Evolutionary conservation across 202 grass and related monocot species (phyloP), one percentile per base, ranked within the genome.

Genomic region (Panicum virgatum): DNA sequence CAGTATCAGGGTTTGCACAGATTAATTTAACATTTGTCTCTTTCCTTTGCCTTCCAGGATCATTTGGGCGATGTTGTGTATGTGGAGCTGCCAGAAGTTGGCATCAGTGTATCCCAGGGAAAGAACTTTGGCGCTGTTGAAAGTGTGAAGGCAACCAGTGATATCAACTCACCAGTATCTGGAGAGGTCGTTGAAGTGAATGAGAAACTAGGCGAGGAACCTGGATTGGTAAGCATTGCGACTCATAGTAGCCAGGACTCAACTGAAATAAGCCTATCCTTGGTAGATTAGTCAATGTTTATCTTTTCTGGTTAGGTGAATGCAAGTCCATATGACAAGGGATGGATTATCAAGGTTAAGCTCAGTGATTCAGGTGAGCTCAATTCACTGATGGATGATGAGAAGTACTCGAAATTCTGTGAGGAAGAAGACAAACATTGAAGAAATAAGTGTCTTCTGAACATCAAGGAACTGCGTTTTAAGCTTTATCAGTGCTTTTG

Each of bases 21-120:
- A n/a, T n/a, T n/a, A n/a, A n/a, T n/a, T n/a, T n/a, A n/a, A n/a
- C n/a, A n/a, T n/a, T n/a, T n/a, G n/a, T n/a, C n/a, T n/a, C n/a
- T n/a, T n/a, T n/a, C n/a, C n/a, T 30, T 30, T 30, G 29, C 29
- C 2, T 30, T 30, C 29, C 29, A 30, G 95, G 86, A 97, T 45
- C 95, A 97, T 76, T 89, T 97, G 82, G 95, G 95, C 42, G 95
- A 97, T 82, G 95, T 97, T 80, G 95, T 97, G 39, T 97, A 88
- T 77, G 95, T 92, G 76, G 95, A 97, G 80, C 81, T 97, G 54
- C 95, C 95, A 72, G 95, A 97, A 84, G 84, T 93, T 78, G 95
- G 92, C 46, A 20, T 19, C 18, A 78, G 12, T 65, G 90, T 97
- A 27, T 72, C 60, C 12, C 92, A 97, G 57, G 92, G 92, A 61